Evolutionary conservation across 192 early-diverging fungal species (phyloP), one percentile per base, ranked within the genome.

Genomic region (Chytriomyces confervae): DNA sequence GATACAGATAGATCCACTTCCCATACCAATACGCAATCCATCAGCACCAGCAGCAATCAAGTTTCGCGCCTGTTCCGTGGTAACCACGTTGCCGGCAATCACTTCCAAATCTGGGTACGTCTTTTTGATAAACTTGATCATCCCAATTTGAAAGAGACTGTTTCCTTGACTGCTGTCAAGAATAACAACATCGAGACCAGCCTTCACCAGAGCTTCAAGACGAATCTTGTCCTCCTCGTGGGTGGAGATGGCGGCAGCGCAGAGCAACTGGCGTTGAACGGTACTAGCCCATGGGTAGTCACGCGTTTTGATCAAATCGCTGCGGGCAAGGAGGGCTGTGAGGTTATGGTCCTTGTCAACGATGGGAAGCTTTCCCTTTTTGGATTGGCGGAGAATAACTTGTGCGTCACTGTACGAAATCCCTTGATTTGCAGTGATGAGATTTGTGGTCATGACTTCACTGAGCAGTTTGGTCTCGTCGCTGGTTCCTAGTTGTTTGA

Each of bases 301-400:
- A 77, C 94, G 89, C 86, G 96, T 95, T 91, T 99, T 99, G 82
- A 97, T 90, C 79, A 99, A 86, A 87, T 99, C 97, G 43, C 95
- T 95, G 69, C 96, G 94, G 23, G 96, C 89, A 20, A 99, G 89
- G 76, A 99, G 88, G 46, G 97, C 93, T 27, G 94, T 94, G 50
- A 99, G 90, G 83, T 91, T 87, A 63, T 91, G 92, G 16, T 92
- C 50, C 27, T 82, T 83, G 83, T 99, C 94, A 66, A 99, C 92
- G 68, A 99, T 97, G 43, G 95, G 96, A 60, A 99, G 89, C 86
- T 99, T 99, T 77, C 97, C 97, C 86, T 97, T 97, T 86, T 94
- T 93, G 79, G 94, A 96, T 46, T 87, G 86, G 61, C 91, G 86
- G 77, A 99, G 87, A 67, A 97, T 94, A 27, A 85, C 81, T 84